Base-by-base conservation (phyloP, 1,284 basidiomycete species). In the Rugosomyces carneus region DNA sequence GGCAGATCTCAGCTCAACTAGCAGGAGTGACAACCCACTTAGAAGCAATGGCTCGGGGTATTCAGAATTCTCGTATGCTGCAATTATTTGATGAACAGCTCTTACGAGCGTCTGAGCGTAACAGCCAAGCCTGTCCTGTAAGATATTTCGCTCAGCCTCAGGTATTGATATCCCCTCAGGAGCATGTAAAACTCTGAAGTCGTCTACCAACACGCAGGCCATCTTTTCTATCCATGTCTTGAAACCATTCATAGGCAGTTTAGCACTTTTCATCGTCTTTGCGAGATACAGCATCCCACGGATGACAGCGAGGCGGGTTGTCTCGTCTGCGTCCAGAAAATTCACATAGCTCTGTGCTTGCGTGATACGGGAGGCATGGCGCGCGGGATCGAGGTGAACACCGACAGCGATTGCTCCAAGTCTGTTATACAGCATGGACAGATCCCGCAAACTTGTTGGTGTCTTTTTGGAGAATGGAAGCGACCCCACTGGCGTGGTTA, bases 381-480 rank as follows among this genome's bases (percentile, higher is more conserved):
- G 71, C 0, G 70, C 53, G 2, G 69, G 59, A 39, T 87, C 81
- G 31, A 95, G 76, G 55, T 85, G 78, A 40, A 91, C 75, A 5
- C 81, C 82, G n/a, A 91, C 73, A 15, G 88, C 80, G 54, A 90
- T 74, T 11, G 87, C 81, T 36, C 80, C 80, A 58, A 92, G 85
- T 20, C 94, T 84, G 63, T 98, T 97, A 64, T 88, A 84, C 9
- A 97, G 72, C 71, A 85, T 84, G 0, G 90, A 89, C 1, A 91
- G 71, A 43, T 89, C 80, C 24, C 76, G 68, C 2, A 62, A 54
- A 0, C 72, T 71, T 0, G 82, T 80, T 3, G 80, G 71, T 13
- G 67, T 60, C 23, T 70, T 64, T 42, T 79, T 76, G 11, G 76
- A 76, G 62, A 85, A 86, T 1, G 80, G 71, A 2, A 93, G 73